phyloP scores from a whole-genome alignment of 2,329 filamentous ascomycete genomes.

The Monilinia laxa region DNA sequence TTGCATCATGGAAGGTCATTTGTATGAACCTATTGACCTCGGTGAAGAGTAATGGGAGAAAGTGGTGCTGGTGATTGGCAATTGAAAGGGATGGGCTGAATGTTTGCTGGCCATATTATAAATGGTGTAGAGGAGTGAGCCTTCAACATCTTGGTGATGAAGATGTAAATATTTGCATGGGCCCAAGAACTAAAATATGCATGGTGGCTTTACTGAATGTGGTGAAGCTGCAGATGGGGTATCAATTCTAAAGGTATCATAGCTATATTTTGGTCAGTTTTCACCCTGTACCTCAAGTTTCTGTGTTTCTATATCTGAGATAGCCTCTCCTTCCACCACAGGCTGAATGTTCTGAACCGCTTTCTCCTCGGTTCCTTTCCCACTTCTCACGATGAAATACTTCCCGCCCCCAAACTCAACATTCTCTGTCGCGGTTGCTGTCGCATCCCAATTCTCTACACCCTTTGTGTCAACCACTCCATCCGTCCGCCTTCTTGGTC shows the following conservation, averaged over 20 bases:
- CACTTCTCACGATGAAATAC: slow-evolving; percentile 42
- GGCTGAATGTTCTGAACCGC: background rate
- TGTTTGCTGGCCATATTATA: no score
- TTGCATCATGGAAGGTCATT: no score
- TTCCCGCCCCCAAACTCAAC: slow-evolving; percentile 37
- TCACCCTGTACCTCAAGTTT: background rate
- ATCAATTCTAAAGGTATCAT: slow-evolving; percentile 9
- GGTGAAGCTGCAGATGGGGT: slow-evolving; percentile 1
- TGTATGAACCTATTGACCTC: no score
- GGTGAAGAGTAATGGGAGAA: no score
- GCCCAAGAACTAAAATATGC: background rate
- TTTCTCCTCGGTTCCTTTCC: slow-evolving; percentile 26
- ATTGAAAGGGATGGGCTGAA: no score
- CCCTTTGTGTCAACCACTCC: slow-evolving; percentile 26
- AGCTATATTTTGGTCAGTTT: background rate
- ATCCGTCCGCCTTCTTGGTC: slow-evolving; percentile 36
- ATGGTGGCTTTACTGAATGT: background rate
- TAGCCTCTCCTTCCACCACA: background rate
- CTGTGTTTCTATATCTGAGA: background rate
- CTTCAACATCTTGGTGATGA: no score
- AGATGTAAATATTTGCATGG: no score
- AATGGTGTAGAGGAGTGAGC: no score
- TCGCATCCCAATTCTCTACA: slow-evolving; percentile 38
- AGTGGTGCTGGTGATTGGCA: no score
- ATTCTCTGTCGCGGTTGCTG: slow-evolving; percentile 38